Evolutionary conservation across 179 eudicot species (phyloP), one percentile per base, ranked within the genome.

Genomic region (Silene vulgaris): DNA sequence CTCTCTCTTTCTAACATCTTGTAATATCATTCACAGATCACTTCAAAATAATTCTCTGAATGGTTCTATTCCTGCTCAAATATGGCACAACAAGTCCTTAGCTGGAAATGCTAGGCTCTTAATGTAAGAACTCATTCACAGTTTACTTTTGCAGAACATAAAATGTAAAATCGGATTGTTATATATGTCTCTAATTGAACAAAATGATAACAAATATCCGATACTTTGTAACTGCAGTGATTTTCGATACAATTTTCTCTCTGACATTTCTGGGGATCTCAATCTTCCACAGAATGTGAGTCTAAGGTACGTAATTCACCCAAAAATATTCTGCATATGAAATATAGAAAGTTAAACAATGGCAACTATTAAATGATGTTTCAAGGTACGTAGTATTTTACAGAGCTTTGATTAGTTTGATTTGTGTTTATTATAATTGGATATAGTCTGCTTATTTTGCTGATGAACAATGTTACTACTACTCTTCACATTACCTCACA

Each of bases 191-290:
- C 57, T 54, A 13, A 20, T 54, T 50, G 12, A 54, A 71, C 63
- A 14, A 50, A 69, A 45, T 69, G 73, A 71, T 61, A 71, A 45
- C 13, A 21, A 16, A 52, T 21, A 8, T 54, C 45, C 54, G 45
- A 14, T 4, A 43, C 40, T 67, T 75, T 78, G 75, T 54, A 65
- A 64, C 62, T 89, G 88, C 92, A 92, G 96, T 78, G 93, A 90
- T 87, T 83, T 92, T 75, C 90, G 79, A 71, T 84, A 89, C 71
- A 92, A 92, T 79, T 70, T 71, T 32, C 78, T 92, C 68, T 84
- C 90, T 65, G 75, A 75, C 61, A 75, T 88, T 69, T 78, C 76
- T 65, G 92, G 94, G 45, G 79, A 67, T 80, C 82, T 86, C 32
- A 78, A 79, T 78, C 90, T 89, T 76, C 90, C 90, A 11, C 71